phyloP scores from a whole-genome alignment of 306 rosid genomes.

The Malus asiatica region DNA sequence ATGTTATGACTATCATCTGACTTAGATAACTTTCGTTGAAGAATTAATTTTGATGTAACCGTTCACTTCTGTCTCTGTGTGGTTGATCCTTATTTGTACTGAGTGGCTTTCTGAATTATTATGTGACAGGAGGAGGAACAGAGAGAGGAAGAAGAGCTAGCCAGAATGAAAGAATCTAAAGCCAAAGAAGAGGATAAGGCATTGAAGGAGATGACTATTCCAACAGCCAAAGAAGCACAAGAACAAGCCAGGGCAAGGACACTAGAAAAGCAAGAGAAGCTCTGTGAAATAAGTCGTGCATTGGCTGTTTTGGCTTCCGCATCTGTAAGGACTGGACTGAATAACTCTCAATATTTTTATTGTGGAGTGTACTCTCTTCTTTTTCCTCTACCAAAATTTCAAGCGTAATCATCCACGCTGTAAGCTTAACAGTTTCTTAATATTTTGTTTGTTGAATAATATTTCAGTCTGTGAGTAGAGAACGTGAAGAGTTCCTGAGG shows the following conservation, averaged over 20 bases:
- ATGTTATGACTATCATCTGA: constrained; percentile 5
- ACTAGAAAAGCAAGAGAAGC: constrained; percentile 75
- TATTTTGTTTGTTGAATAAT: constrained; percentile 11
- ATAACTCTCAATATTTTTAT: constrained; percentile 4
- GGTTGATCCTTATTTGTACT: constrained; percentile 10
- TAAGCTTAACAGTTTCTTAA: background rate
- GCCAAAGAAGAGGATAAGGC: constrained; percentile 59
- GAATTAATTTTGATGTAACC: constrained; percentile 5
- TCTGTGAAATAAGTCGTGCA: constrained; percentile 88
- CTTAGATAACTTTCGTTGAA: constrained; percentile 10
- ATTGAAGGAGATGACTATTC: constrained; percentile 63
- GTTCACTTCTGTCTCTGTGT: background rate
- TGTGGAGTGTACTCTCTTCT: background rate
- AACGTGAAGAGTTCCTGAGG: constrained; percentile 87
- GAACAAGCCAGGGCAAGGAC: constrained; percentile 61
- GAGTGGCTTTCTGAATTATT: constrained; percentile 6
- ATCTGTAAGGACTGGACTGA: constrained; percentile 61
- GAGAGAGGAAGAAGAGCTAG: constrained; percentile 61
- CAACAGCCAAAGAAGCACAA: constrained; percentile 69
- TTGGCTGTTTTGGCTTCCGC: constrained; percentile 95
- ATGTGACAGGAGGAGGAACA: constrained; percentile 73
- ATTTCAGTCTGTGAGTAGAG: constrained; percentile 85
- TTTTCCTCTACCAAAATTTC: background rate
- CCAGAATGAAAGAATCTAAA: constrained; percentile 46
- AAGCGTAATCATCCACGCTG: background rate